Base-by-base conservation (phyloP, 2,329 filamentous ascomycete species). In the Teratosphaeriaceae sp. region DNA sequence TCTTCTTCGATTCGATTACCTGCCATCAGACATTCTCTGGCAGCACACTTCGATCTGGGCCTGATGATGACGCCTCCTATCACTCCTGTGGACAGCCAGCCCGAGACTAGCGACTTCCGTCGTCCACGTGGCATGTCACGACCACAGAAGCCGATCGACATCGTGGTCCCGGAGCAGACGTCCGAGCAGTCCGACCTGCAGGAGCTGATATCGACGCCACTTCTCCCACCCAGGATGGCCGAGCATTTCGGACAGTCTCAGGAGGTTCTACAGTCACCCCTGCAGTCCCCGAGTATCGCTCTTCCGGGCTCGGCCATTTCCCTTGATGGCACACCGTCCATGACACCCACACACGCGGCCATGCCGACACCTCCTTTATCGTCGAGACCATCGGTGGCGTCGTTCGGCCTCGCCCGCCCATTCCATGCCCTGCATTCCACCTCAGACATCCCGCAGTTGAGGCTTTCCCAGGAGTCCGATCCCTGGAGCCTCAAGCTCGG, bases 401-500 rank as follows among this genome's bases (percentile, higher is more conserved):
- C 88, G 0, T 83, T 95, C 60, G 73, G 74, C 45, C 66, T 73
- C 29, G 63, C 65, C 15, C 64, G 73, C 26, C 64, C 70, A 29
- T 68, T 65, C 38, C 41, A 45, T 69, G 75, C 26, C 72, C 76
- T 3, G 66, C 70, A 29, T 61, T 68, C 3, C 71, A 76, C 35
- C 74, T 83, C 22, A 74, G 76, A 80, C 20, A 77, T 84, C 13
- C 78, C 81, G 3, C 74, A 78, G 3, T 79, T 88, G 49, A 69
- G 82, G 42, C 69, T 79, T n/a, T 60, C 50, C 29, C 52, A 50
- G 27, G 51, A 55, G 44, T 27, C 21, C 23, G 79, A 84, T 43
- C 78, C 80, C 5, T 96, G 90, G 90, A 84, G 86, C 1, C 79
- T 84, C 58, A 80, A 80, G 44, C 78, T 97, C 12, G 90, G 90